Evolutionary conservation across 73 alveolate genomes (phyloP).

Genomic region (Paramecium tetraurelia): DNA sequence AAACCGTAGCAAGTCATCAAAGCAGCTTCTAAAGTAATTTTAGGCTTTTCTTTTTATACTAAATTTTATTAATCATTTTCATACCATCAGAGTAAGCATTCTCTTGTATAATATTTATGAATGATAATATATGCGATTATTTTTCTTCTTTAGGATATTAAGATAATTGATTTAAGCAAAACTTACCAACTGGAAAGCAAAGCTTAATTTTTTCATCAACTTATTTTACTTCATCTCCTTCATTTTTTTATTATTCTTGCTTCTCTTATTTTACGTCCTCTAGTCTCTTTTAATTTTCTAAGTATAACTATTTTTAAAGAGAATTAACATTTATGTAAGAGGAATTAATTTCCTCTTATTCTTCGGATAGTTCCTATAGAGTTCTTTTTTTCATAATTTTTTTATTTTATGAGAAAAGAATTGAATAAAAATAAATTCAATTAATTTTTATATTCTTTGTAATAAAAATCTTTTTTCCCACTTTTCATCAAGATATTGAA

Average conservation of each 20-base stretch:
- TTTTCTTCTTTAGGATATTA: conserved; percentile 20
- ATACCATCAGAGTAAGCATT: not conserved
- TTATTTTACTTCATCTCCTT: not conserved
- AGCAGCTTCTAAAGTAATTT: not conserved
- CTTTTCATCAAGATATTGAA: not conserved
- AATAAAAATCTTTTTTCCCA: not conserved
- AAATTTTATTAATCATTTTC: not conserved
- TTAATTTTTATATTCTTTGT: not conserved
- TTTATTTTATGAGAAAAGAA: not conserved
- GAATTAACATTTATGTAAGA: not conserved
- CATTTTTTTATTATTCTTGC: not conserved
- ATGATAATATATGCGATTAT: not conserved
- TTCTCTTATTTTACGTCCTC: not conserved
- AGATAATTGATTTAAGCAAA: not conserved
- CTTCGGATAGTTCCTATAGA: not conserved
- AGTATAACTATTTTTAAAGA: not conserved
- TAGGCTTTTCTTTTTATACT: not conserved
- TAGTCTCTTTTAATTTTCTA: not conserved
- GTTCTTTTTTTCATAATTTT: not conserved
- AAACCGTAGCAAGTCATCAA: conserved; percentile 62
- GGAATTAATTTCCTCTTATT: not conserved
- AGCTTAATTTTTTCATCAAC: not conserved
- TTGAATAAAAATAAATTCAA: not conserved
- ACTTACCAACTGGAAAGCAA: not conserved
- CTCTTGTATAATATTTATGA: not conserved